These are phyloP conservation scores for Ascochyta lentis DNA, from an alignment of 2,329 filamentous ascomycete genomes.

Conservation along the genomic window DNA sequence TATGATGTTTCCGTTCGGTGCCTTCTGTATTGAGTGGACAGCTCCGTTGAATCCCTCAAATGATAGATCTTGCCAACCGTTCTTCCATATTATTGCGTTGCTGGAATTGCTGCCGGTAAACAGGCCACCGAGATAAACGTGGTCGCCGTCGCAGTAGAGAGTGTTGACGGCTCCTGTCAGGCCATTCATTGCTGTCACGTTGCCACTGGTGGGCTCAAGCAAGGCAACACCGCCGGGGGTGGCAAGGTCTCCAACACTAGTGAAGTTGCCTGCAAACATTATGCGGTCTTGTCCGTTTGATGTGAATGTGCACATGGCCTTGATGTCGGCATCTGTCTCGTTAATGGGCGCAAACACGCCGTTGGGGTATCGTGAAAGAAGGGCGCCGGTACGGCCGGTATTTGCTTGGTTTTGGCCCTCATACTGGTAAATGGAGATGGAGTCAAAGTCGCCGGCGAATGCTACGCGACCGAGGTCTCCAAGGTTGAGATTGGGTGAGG, in stretches of 20 bases:
- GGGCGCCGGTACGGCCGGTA: constrained; percentile 75
- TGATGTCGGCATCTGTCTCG: constrained; percentile 82
- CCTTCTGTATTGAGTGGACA: constrained; percentile 82
- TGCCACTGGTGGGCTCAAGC: constrained; percentile 75
- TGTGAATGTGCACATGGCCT: constrained; percentile 83
- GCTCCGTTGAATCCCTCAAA: constrained; percentile 96
- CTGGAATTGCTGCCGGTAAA: constrained; percentile 82
- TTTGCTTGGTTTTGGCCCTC: constrained; percentile 76
- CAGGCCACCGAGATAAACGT: constrained; percentile 89
- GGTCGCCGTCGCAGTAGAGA: constrained; percentile 81
- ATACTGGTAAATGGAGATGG: constrained; percentile 88
- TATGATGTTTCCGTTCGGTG: constrained; percentile 81
- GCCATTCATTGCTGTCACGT: constrained; percentile 77
- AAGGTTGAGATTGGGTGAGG: constrained; percentile 78
- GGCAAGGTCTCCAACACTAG: constrained; percentile 77
- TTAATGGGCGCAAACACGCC: constrained; percentile 78
- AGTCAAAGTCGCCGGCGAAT: constrained; percentile 86
- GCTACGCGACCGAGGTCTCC: constrained; percentile 80
- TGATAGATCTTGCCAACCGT: constrained; percentile 76
- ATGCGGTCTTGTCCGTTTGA: constrained; percentile 74
- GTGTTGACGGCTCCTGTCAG: constrained; percentile 83
- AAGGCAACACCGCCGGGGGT: constrained; percentile 80
- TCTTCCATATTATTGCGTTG: constrained; percentile 85
- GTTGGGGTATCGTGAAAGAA: constrained; percentile 84
- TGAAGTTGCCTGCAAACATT: constrained; percentile 93